Percentiles rank a stretch among this genome's conserved stretches.
Evolutionary conservation across 305 asterid genomes (phyloP).

Genomic region (Andrographis paniculata): DNA sequence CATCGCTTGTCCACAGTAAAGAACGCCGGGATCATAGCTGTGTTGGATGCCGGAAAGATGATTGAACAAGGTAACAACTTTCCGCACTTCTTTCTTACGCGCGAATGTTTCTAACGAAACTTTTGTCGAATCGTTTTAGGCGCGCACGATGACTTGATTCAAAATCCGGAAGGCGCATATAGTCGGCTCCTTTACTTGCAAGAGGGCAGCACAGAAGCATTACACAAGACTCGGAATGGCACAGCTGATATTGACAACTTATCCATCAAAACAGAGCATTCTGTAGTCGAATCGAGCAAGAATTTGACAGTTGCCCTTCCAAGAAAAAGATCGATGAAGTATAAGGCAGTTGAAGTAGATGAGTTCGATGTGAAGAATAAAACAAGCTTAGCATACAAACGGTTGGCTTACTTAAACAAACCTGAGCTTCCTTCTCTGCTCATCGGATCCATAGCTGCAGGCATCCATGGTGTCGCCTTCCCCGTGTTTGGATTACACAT

Average conservation of each 20-base stretch:
- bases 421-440: constrained; percentile 21
- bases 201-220: constrained; percentile 23
- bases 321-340: background rate
- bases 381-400: background rate
- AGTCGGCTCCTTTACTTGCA: constrained; percentile 39
- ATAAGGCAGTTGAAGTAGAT: constrained; percentile 7
- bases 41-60: constrained; percentile 27
- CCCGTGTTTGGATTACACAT: constrained; percentile 20
- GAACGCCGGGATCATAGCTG: constrained; percentile 36
- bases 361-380: constrained; percentile 1
- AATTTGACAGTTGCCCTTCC: background rate
- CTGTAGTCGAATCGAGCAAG: background rate
- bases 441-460: constrained; percentile 22
- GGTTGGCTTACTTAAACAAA: constrained; percentile 18
- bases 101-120: too few species aligned
- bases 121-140: constrained; percentile 20
- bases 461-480: constrained; percentile 15
- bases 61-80: constrained; percentile 50
- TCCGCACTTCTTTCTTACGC: too few species aligned
- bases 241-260: background rate
- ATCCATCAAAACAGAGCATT: background rate
- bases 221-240: background rate
- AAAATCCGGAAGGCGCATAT: constrained; percentile 40
- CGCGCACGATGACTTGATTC: constrained; percentile 29
- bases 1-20: constrained; percentile 38